Evolutionary conservation across 345 rosid species (phyloP).

Genomic region (Eucalyptus microcorys): DNA sequence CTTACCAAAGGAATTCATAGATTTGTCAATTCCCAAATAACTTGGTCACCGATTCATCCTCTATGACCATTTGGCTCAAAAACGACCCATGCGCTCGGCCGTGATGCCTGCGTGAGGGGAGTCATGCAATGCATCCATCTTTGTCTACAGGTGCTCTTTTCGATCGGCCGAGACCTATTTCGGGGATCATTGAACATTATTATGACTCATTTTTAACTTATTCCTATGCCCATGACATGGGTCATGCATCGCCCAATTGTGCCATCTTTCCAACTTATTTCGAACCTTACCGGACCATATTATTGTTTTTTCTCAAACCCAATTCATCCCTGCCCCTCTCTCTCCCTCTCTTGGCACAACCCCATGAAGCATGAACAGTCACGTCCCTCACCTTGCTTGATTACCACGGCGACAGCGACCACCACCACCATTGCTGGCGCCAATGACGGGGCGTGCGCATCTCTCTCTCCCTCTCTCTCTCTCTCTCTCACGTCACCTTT

Average conservation of each 20-base stretch:
- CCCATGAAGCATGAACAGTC: not conserved
- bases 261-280: not conserved
- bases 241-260: not conserved
- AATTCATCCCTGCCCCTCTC: not conserved
- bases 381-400: not conserved
- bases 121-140: fast-evolving
- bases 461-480: not conserved
- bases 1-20: fast-evolving
- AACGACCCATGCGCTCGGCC: fast-evolving
- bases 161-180: fast-evolving
- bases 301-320: not conserved
- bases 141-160: too few species aligned
- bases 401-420: not conserved
- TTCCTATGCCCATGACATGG: fast-evolving
- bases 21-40: fast-evolving
- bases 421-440: not conserved
- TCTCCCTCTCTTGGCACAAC: not conserved
- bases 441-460: not conserved
- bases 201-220: too few species aligned
- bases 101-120: fast-evolving
- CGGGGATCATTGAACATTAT: fast-evolving
- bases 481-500: not conserved
- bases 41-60: fast-evolving
- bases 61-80: fast-evolving
- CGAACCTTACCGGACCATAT: not conserved